Conservation (phyloP, 495 filamentous ascomycete species). For the Penicillium psychrofluorescens region DNA sequence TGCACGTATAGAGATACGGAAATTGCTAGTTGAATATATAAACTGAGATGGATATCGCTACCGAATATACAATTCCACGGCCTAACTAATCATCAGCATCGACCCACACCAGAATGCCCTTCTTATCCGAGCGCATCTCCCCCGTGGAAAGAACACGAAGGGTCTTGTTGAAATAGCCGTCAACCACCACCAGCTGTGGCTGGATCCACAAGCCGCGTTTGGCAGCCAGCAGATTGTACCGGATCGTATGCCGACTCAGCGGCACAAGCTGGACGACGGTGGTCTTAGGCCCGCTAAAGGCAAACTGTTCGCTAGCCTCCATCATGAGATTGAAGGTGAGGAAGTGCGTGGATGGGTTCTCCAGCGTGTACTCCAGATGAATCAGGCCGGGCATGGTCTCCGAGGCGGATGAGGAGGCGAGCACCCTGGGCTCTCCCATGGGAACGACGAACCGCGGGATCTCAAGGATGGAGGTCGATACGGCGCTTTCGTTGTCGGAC, state of each 20-base stretch:
- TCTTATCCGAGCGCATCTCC: slow-evolving; percentile 67
- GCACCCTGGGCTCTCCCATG: slow-evolving; percentile 78
- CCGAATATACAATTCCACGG: background rate
- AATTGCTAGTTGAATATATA: too few species aligned
- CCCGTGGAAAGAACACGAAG: slow-evolving; percentile 65
- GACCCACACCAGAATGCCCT: slow-evolving; percentile 64
- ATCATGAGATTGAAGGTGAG: slow-evolving; percentile 86
- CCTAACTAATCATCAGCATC: slow-evolving; percentile 34
- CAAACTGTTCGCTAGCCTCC: slow-evolving; percentile 89
- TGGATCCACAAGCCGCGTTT: slow-evolving; percentile 61
- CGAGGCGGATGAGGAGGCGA: slow-evolving; percentile 54
- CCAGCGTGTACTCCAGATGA: slow-evolving; percentile 63
- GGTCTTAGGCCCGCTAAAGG: slow-evolving; percentile 83
- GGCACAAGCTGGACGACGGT: slow-evolving; percentile 71
- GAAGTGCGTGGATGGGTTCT: slow-evolving; percentile 92
- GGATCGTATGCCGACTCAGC: slow-evolving; percentile 60
- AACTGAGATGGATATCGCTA: too few species aligned
- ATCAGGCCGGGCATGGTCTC: slow-evolving; percentile 34
- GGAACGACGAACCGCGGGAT: slow-evolving; percentile 75
- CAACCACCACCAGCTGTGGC: slow-evolving; percentile 66
- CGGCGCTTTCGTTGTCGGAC: slow-evolving; percentile 6
- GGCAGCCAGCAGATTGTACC: slow-evolving; percentile 59
- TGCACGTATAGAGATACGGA: too few species aligned
- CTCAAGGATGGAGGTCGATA: slow-evolving; percentile 49
- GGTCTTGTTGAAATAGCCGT: slow-evolving; percentile 85